Conservation (phyloP, 2,329 filamentous ascomycete species). For the Aspergillus fumigatus region DNA sequence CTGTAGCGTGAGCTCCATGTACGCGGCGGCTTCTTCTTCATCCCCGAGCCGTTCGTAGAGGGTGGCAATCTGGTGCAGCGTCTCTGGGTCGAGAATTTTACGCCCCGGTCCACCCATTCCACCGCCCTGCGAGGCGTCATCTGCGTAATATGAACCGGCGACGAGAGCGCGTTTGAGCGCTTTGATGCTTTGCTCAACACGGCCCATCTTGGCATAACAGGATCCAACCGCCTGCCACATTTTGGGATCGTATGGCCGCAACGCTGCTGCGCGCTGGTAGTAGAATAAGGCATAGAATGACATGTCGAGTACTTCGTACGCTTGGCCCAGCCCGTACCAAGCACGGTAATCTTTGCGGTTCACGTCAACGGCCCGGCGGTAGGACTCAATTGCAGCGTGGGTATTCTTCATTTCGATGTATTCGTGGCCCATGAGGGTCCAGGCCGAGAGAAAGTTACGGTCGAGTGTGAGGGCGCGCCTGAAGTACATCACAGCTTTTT, state of each 20-base stretch:
- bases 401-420: slow-evolving; percentile 99
- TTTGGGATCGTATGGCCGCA: slow-evolving; percentile 94
- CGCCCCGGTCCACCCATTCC: slow-evolving; percentile 23
- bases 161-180: slow-evolving; percentile 88
- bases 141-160: slow-evolving; percentile 75
- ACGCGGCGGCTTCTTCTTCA: slow-evolving; percentile 75
- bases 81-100: slow-evolving; percentile 78
- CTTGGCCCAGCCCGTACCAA: slow-evolving; percentile 96
- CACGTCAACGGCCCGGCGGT: slow-evolving; percentile 89
- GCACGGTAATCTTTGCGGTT: slow-evolving; percentile 95
- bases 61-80: slow-evolving; percentile 80
- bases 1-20: slow-evolving; percentile 93
- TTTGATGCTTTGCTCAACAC: slow-evolving; percentile 86
- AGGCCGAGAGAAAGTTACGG: slow-evolving; percentile 84
- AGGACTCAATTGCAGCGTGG: slow-evolving; percentile 94
- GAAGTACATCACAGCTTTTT: slow-evolving; percentile 98
- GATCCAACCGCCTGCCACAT: slow-evolving; percentile 98
- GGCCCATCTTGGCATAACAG: slow-evolving; percentile 84
- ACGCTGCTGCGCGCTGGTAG: slow-evolving; percentile 87
- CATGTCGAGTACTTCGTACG: slow-evolving; percentile 97
- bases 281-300: slow-evolving; percentile 96
- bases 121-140: slow-evolving; percentile 20
- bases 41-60: slow-evolving; percentile 82
- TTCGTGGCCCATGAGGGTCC: slow-evolving; percentile 98
- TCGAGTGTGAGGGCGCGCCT: slow-evolving; percentile 86